Percentiles rank a stretch among this genome's conserved stretches.
Evolutionary conservation across 116 monocot species (phyloP).

Genomic region (Trichopus zeylanicus): DNA sequence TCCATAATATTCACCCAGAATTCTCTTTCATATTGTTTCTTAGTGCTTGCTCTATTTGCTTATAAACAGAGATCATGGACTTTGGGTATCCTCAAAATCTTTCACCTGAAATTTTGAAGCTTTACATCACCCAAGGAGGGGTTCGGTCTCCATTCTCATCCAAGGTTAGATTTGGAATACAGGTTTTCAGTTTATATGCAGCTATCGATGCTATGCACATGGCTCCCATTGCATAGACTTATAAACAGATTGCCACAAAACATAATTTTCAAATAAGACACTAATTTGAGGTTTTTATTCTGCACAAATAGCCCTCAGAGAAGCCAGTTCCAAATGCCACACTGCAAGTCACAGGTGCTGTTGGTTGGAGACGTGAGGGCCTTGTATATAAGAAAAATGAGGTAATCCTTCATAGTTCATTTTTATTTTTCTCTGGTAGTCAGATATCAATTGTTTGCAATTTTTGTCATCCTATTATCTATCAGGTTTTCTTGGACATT

Average conservation of each 20-base stretch:
- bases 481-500: slow-evolving; percentile 97
- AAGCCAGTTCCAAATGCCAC: slow-evolving; percentile 96
- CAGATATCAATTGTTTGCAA: background rate
- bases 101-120: slow-evolving; percentile 97
- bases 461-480: background rate
- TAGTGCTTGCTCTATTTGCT: background rate
- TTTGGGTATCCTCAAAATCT: slow-evolving; percentile 99
- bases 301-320: slow-evolving; percentile 46
- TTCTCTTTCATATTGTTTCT: background rate
- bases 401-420: slow-evolving; percentile 24
- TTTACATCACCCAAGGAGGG: slow-evolving; percentile 97
- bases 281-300: no score
- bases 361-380: slow-evolving; percentile 99
- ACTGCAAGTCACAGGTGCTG: slow-evolving; percentile 99
- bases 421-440: background rate
- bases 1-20: no score
- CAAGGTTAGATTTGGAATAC: slow-evolving; percentile 45
- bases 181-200: background rate
- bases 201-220: background rate
- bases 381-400: slow-evolving; percentile 97
- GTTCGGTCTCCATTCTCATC: slow-evolving; percentile 95
- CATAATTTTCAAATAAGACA: no score
- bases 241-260: no score
- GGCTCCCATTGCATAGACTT: background rate
- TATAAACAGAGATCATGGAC: slow-evolving; percentile 90